Conservation (phyloP, 2,329 filamentous ascomycete genomes). For the Monilinia laxa region DNA sequence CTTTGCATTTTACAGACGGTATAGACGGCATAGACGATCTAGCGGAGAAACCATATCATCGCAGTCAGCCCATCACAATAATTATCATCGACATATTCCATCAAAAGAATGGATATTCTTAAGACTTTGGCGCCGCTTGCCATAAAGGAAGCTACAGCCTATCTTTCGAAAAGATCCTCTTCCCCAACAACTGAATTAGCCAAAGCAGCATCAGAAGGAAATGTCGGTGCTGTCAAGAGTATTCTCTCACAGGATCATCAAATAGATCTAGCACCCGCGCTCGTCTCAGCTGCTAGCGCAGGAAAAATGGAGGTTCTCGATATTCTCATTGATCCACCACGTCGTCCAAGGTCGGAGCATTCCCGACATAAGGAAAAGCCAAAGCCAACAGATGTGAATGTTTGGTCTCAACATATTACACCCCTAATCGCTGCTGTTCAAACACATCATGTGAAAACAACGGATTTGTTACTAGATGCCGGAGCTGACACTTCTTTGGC, state of each 20-base stretch:
- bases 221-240: slow-evolving; percentile 14
- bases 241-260: slow-evolving; percentile 24
- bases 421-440: slow-evolving; percentile 30
- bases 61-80: background rate
- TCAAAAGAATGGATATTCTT: slow-evolving; percentile 9
- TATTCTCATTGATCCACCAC: slow-evolving; percentile 26
- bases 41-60: background rate
- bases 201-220: slow-evolving; percentile 21
- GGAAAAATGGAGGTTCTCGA: slow-evolving; percentile 28
- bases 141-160: slow-evolving; percentile 2
- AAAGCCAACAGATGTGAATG: slow-evolving; percentile 23
- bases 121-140: slow-evolving; percentile 5
- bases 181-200: slow-evolving; percentile 25
- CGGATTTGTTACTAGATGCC: slow-evolving; percentile 26
- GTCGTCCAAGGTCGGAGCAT: slow-evolving; percentile 1
- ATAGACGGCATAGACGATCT: background rate
- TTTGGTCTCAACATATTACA: slow-evolving; percentile 26
- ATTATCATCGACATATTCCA: background rate
- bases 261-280: slow-evolving; percentile 27
- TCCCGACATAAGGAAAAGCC: slow-evolving; percentile 10
- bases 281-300: slow-evolving; percentile 26
- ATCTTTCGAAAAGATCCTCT: slow-evolving; percentile 2
- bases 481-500: slow-evolving; percentile 29
- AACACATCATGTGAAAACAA: slow-evolving; percentile 28
- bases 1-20: background rate